Conservation (phyloP, 108 stramenopile species). For the Pseudonitzschia delicatissima region DNA sequence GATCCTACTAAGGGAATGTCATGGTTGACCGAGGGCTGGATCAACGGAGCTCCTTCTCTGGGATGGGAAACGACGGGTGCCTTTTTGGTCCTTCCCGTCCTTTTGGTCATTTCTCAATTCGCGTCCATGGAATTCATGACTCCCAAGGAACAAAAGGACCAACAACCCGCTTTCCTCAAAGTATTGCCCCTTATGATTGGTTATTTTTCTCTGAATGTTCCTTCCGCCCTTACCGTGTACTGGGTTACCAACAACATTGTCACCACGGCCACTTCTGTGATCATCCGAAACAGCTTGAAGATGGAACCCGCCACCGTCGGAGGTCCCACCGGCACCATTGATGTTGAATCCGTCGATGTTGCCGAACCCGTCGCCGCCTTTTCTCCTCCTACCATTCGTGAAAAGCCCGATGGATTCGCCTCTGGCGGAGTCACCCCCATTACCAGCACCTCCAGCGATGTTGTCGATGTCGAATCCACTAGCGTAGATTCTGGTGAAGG, state of each 20-base stretch:
- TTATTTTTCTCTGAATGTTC: slow-evolving; percentile 94
- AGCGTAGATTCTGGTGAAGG: slow-evolving; percentile 14
- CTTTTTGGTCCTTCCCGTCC: slow-evolving; percentile 75
- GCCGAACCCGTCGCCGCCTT: slow-evolving; percentile 46
- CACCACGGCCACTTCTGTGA: slow-evolving; percentile 78
- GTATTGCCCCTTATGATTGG: slow-evolving; percentile 92
- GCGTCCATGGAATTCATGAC: slow-evolving; percentile 86
- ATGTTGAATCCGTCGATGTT: too few relatives aligned
- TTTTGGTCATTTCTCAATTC: slow-evolving; percentile 89
- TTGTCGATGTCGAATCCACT: slow-evolving; percentile 28
- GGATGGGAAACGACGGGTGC: slow-evolving; percentile 93
- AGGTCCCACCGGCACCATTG: slow-evolving; percentile 20
- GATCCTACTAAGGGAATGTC: slow-evolving; percentile 86
- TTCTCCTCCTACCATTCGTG: slow-evolving; percentile 74
- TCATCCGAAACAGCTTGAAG: slow-evolving; percentile 69
- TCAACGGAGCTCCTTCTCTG: slow-evolving; percentile 77
- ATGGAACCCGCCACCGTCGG: slow-evolving; percentile 27
- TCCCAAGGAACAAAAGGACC: slow-evolving; percentile 65
- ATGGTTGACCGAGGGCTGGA: slow-evolving; percentile 85
- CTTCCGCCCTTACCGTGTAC: slow-evolving; percentile 91
- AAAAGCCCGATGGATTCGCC: slow-evolving; percentile 79
- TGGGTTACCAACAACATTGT: slow-evolving; percentile 97
- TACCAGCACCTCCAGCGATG: too few relatives aligned
- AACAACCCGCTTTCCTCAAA: slow-evolving; percentile 83
- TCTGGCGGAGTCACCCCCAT: background rate